Percentiles rank a stretch among this genome's conserved stretches.
These are phyloP conservation scores for Stropharia rugosoannulata DNA, from an alignment of 768 basidiomycete genomes.

Conservation along the genomic window DNA sequence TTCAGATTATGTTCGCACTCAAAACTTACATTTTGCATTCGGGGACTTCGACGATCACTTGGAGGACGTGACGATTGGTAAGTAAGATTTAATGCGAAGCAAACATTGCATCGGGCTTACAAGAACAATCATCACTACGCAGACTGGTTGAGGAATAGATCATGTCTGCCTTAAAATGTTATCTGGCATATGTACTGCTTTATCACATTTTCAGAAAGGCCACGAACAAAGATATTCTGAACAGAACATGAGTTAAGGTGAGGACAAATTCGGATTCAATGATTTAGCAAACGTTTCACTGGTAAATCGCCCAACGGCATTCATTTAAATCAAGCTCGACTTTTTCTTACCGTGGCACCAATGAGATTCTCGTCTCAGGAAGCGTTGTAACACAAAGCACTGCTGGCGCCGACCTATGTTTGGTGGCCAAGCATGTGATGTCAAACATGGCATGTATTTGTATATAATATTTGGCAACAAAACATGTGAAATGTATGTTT, in stretches of 20 bases:
- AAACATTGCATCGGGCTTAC: constrained; percentile 10
- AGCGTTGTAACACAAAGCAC: too few relatives aligned
- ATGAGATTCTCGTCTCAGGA: too few relatives aligned
- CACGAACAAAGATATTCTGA: background rate
- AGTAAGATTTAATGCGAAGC: constrained; percentile 17
- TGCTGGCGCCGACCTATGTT: too few relatives aligned
- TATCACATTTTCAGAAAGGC: background rate
- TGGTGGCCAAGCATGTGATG: too few relatives aligned
- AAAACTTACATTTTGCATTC: constrained; percentile 53
- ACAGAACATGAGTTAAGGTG: background rate
- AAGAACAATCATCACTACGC: background rate
- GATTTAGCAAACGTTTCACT: background rate
- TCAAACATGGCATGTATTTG: too few relatives aligned
- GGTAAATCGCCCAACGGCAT: too few relatives aligned
- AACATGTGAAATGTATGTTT: too few relatives aligned
- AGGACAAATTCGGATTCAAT: background rate
- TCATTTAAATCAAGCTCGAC: too few relatives aligned
- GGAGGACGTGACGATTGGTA: constrained; percentile 65
- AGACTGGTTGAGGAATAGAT: constrained; percentile 47
- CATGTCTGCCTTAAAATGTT: constrained; percentile 28
- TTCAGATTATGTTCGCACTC: constrained; percentile 46
- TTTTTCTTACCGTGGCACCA: too few relatives aligned
- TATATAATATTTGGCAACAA: too few relatives aligned
- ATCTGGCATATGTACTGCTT: background rate
- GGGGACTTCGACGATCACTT: constrained; percentile 85